Base-by-base conservation (phyloP, 2,329 filamentous ascomycete species). In the Teratosphaeria epicoccoides region DNA sequence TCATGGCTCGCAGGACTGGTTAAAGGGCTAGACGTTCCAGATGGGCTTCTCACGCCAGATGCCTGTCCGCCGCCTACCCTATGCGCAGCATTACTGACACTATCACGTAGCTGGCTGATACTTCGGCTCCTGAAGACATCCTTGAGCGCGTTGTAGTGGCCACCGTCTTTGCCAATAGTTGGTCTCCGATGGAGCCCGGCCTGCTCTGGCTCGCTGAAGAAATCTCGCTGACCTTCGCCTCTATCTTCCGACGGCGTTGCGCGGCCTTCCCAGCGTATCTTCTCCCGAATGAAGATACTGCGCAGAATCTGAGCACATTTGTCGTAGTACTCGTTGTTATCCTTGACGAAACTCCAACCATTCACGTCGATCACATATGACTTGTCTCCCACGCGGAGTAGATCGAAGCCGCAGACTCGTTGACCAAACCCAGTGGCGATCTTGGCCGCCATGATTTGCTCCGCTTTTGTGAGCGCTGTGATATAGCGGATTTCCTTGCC, bases 311-410 rank as follows among this genome's bases (percentile, higher is more conserved):
- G 83, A 22, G 93, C 83, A 60, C 85, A 93, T 63, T 88, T 88
- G 63, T 97, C 87, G 67, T 98, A 98, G 69, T 98, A 98, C 55
- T 95, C 90, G 56, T 96, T 91, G 63, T 98, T 98, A 68, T 98
- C 94, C 68, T 98, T 98, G 68, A 98, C 93, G 63, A 98, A 98
- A 66, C 91, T 97, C 94, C 94, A 98, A 11, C 93, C 93, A 68
- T 98, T 98, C 61, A 98, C 93, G 63, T 98, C 93, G 59, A 98
- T 98, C 47, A 98, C 93, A 70, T 88, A 98, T 67, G 91, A 97
- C 68, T 88, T 47, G 14, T 89, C 88, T 47, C 82, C 84, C 11
- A 90, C 88, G 24, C 94, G 84, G 52, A 98, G 76, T 54, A 98
- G 77, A 67, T 98, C 93, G 63, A 98, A 98, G 0, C 93, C 93